A percentile compares a stretch with the other conserved stretches of the same genome.
Conservation (phyloP, 352 stramenopile species). For the Phytophthora pinifolia region DNA sequence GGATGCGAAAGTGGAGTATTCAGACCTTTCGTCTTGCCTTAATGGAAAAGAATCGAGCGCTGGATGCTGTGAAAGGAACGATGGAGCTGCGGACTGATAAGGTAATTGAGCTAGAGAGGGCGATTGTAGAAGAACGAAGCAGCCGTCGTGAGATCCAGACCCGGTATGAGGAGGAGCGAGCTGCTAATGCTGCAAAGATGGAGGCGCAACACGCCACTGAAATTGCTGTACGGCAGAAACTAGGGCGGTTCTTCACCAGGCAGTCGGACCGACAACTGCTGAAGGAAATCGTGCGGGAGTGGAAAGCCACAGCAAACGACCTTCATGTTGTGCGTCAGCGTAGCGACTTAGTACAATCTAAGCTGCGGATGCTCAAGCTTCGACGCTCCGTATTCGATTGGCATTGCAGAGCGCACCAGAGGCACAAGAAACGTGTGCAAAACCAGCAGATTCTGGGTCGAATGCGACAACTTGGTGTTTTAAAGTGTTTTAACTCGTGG, state of each 20-base stretch:
- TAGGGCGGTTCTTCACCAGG: slow-evolving; percentile 36
- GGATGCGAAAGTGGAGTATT: slow-evolving; percentile 23
- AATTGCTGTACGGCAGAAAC: slow-evolving; percentile 30
- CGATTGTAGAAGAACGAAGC: slow-evolving; percentile 1
- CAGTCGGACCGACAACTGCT: slow-evolving; percentile 36
- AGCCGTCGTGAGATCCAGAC: background rate
- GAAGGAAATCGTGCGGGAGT: slow-evolving; percentile 13
- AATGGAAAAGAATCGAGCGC: slow-evolving; percentile 7
- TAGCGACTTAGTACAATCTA: background rate
- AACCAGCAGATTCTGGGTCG: slow-evolving; percentile 22
- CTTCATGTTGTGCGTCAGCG: too few relatives aligned
- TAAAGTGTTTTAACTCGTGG: slow-evolving; percentile 61
- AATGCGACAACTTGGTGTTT: slow-evolving; percentile 38
- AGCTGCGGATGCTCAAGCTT: slow-evolving; percentile 12
- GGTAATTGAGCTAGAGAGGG: slow-evolving; percentile 14
- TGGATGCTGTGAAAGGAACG: slow-evolving; percentile 3
- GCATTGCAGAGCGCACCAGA: slow-evolving; percentile 9
- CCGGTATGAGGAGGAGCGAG: slow-evolving; percentile 19
- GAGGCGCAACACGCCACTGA: slow-evolving; percentile 9
- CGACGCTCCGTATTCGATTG: slow-evolving; percentile 14
- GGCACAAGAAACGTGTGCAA: slow-evolving; percentile 8
- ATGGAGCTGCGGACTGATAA: slow-evolving; percentile 1
- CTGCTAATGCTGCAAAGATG: background rate
- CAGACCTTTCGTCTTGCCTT: slow-evolving; percentile 21
- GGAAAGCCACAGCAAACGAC: slow-evolving; percentile 15